Percentiles rank a stretch among this genome's conserved stretches.
phyloP scores from a whole-genome alignment of 805 yeast species.

The Wickerhamiella hasegawae region DNA sequence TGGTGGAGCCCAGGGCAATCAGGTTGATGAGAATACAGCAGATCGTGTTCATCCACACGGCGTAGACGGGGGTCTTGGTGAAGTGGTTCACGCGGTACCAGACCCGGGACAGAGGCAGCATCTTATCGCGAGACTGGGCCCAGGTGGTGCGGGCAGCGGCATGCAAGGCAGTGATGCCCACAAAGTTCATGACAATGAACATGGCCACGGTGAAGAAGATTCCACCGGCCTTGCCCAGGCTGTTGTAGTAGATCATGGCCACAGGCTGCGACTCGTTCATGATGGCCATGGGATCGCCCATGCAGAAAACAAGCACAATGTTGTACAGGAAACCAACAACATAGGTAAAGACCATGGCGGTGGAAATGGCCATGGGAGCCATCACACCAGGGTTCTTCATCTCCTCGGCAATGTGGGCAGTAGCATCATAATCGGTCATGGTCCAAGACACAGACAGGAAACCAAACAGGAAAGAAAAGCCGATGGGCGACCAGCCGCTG shows the following conservation, averaged over 20 bases:
- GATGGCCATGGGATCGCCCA: constrained; percentile 17
- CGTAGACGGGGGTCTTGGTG: constrained; percentile 49
- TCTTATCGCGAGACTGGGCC: constrained; percentile 67
- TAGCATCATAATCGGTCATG: constrained; percentile 63
- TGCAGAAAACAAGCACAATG: constrained; percentile 20
- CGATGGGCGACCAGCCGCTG: constrained; percentile 36
- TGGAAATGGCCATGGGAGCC: constrained; percentile 44
- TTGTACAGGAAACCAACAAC: constrained; percentile 20
- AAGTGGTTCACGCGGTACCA: constrained; percentile 33
- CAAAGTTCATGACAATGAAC: constrained; percentile 45
- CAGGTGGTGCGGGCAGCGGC: constrained; percentile 58
- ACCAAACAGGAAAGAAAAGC: constrained; percentile 46
- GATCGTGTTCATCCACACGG: constrained; percentile 36
- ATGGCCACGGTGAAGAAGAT: constrained; percentile 44
- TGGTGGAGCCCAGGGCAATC: constrained; percentile 42
- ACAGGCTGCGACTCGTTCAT: constrained; percentile 31
- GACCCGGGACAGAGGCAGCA: constrained; percentile 40
- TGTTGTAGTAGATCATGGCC: constrained; percentile 47
- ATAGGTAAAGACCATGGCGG: constrained; percentile 25
- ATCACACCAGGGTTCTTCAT: constrained; percentile 36
- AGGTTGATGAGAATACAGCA: constrained; percentile 36
- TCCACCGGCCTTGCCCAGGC: constrained; percentile 51
- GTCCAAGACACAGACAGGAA: constrained; percentile 28
- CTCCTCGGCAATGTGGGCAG: constrained; percentile 63
- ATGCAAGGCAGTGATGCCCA: constrained; percentile 46